These are phyloP conservation scores for Tolypocladium album DNA, from an alignment of 2,329 filamentous ascomycete genomes.

Conservation along the genomic window DNA sequence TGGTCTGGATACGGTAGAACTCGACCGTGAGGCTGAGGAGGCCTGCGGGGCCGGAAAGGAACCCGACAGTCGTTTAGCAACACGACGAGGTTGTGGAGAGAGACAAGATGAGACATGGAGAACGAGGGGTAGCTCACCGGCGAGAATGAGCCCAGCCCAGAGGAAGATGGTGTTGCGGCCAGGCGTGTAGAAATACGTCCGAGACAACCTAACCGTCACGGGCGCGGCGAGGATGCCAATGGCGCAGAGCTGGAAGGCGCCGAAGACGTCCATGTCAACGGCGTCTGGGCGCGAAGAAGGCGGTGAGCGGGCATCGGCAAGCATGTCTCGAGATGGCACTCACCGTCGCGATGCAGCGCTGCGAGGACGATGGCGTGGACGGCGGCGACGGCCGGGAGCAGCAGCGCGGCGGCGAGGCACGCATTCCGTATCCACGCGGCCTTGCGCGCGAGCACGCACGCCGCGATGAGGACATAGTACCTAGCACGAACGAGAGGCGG, in stretches of 20 bases:
- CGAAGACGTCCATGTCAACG: conserved; percentile 58
- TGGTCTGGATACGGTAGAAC: conserved; percentile 44
- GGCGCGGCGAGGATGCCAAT: conserved; percentile 56
- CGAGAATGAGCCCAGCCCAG: conserved; percentile 51
- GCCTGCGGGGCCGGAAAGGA: conserved; percentile 22
- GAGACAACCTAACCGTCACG: conserved; percentile 48
- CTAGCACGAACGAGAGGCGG: conserved; percentile 17
- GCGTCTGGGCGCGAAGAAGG: conserved; percentile 30
- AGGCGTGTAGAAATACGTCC: conserved; percentile 53
- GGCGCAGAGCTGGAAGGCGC: conserved; percentile 56
- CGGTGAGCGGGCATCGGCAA: not conserved
- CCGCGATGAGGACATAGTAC: conserved; percentile 53
- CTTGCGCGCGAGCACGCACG: conserved; percentile 53
- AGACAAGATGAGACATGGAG: not conserved
- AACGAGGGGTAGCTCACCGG: conserved; percentile 30
- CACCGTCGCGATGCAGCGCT: conserved; percentile 46
- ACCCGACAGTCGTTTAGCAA: not conserved
- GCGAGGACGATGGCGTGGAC: conserved; percentile 53
- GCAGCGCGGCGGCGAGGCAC: conserved; percentile 50
- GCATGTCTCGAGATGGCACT: conserved; percentile 11
- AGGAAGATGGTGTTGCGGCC: conserved; percentile 57
- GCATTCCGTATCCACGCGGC: conserved; percentile 51
- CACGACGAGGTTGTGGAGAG: not conserved
- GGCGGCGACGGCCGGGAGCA: conserved; percentile 53
- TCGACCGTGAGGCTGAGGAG: conserved; percentile 52